phyloP scores from a whole-genome alignment of 768 basidiomycete genomes.

The Chalciporus chontae region DNA sequence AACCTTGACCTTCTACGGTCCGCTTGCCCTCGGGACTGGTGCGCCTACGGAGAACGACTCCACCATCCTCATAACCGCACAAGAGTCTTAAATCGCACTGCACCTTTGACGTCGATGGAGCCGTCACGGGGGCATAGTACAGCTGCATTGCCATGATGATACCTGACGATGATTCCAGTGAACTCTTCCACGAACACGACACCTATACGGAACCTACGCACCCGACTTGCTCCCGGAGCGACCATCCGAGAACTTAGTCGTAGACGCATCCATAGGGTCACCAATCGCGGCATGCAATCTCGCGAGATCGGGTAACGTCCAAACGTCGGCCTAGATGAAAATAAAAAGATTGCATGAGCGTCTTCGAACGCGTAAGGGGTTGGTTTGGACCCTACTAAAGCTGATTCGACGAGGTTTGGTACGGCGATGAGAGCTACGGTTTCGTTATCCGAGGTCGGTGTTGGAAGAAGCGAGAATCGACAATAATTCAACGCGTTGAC shows the following conservation, averaged over 20 bases:
- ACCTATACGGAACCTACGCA: conserved; percentile 17
- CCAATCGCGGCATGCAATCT: conserved; percentile 87
- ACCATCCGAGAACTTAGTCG: conserved; percentile 35
- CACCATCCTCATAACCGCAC: conserved; percentile 82
- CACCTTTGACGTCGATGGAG: conserved; percentile 32
- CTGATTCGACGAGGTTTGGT: conserved; percentile 87
- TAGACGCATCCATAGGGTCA: conserved; percentile 38
- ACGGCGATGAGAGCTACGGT: conserved; percentile 62
- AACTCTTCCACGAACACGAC: not conserved
- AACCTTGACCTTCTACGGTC: conserved; percentile 65
- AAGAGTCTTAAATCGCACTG: conserved; percentile 54
- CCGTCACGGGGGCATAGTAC: conserved; percentile 33
- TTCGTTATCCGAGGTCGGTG: conserved; percentile 11
- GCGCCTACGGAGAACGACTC: conserved; percentile 67
- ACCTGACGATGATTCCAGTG: conserved; percentile 41
- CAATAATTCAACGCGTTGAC: conserved; percentile 95
- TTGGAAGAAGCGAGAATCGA: conserved; percentile 68
- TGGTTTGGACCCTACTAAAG: conserved; percentile 47
- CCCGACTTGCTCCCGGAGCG: conserved; percentile 57
- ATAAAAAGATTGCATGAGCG: not conserved
- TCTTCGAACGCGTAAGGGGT: not conserved
- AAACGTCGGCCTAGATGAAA: conserved; percentile 73
- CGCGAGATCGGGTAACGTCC: conserved; percentile 64
- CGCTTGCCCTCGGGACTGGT: conserved; percentile 33
- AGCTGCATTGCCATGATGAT: conserved; percentile 89